Percentiles rank a stretch among this genome's conserved stretches.
phyloP scores from a whole-genome alignment of 257 asterid species.

The Lantana camara region DNA sequence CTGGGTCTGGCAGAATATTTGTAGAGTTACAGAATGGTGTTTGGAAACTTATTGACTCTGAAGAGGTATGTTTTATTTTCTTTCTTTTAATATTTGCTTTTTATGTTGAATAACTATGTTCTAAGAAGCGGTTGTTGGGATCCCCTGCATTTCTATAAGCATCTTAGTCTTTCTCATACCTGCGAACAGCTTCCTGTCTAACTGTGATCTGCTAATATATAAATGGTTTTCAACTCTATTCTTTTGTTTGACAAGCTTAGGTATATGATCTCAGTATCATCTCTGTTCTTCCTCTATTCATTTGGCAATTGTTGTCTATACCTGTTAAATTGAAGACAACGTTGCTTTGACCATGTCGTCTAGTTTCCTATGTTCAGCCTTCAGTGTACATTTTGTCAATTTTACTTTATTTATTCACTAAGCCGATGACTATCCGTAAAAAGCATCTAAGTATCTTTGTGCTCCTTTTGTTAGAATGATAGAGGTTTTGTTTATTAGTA shows the following conservation, averaged over 20 bases:
- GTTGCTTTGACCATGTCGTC: neutral
- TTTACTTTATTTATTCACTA: neutral
- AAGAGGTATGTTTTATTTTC: conserved; percentile 49
- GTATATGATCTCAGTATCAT: conserved; percentile 1
- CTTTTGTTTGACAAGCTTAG: neutral
- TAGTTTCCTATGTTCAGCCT: neutral
- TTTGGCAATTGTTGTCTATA: neutral
- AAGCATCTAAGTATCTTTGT: neutral
- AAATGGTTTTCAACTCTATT: neutral
- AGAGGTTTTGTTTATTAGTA: neutral
- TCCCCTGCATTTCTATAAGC: neutral
- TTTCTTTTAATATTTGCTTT: neutral
- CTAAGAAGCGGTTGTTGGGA: neutral
- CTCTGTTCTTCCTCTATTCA: neutral
- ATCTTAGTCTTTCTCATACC: neutral
- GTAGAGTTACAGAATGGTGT: conserved; percentile 62
- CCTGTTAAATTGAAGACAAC: neutral
- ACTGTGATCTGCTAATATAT: conserved; percentile 2
- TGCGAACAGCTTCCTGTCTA: neutral
- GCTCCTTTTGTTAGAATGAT: neutral
- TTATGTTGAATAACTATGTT: neutral
- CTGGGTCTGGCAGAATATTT: conserved; percentile 78
- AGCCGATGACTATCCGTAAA: neutral
- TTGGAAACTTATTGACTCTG: conserved; percentile 86
- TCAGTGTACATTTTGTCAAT: neutral